Conservation (phyloP, 2,329 filamentous ascomycete species). For the Penicillium concentricum region DNA sequence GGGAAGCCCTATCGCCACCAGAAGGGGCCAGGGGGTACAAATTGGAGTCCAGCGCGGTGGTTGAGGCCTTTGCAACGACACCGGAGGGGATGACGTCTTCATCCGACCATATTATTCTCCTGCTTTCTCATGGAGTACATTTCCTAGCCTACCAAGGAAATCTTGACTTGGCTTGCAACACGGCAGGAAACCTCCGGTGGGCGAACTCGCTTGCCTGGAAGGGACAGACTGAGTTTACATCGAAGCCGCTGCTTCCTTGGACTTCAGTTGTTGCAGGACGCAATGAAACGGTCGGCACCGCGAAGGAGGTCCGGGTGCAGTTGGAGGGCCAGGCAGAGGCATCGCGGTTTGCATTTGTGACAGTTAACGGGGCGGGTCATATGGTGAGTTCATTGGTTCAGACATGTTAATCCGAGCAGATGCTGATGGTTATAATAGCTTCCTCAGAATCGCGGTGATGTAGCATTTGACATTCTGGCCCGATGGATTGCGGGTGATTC, state of each 20-base stretch:
- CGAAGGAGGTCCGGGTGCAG: slow-evolving; percentile 12
- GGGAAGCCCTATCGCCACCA: slow-evolving; percentile 18
- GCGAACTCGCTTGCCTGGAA: slow-evolving; percentile 24
- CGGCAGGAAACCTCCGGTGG: slow-evolving; percentile 26
- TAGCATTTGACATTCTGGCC: not conserved
- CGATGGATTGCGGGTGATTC: not conserved
- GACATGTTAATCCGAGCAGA: not conserved
- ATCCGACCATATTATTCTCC: slow-evolving; percentile 13
- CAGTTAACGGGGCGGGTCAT: slow-evolving; percentile 13
- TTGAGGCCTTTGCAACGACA: slow-evolving; percentile 11
- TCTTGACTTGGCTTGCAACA: slow-evolving; percentile 28
- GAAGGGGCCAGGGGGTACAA: slow-evolving; percentile 14
- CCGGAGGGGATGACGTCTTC: slow-evolving; percentile 9
- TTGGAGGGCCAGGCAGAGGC: not conserved
- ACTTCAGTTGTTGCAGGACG: slow-evolving; percentile 7
- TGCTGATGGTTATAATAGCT: not conserved
- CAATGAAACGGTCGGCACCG: slow-evolving; percentile 9
- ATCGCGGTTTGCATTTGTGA: slow-evolving; percentile 16
- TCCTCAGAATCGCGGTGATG: not conserved
- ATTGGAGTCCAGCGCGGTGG: slow-evolving; percentile 7
- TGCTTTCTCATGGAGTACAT: slow-evolving; percentile 17
- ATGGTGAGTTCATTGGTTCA: slow-evolving; percentile 1
- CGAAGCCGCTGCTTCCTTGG: slow-evolving; percentile 20
- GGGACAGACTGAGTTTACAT: slow-evolving; percentile 23
- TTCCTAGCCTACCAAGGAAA: slow-evolving; percentile 28